Base-by-base conservation (phyloP, 768 basidiomycete species). In the Pholiota microspora region DNA sequence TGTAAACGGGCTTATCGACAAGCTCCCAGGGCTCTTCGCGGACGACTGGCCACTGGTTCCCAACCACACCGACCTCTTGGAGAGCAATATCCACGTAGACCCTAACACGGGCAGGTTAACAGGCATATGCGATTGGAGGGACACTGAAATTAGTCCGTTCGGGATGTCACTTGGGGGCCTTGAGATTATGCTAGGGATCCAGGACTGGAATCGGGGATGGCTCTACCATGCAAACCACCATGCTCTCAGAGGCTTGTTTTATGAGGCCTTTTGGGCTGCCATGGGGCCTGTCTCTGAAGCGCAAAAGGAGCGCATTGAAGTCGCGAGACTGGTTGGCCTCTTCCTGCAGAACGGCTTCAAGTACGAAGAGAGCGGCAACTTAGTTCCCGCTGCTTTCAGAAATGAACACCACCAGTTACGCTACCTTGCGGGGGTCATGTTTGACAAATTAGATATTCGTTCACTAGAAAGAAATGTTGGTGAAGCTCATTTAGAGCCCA, bases 51-150 rank as follows among this genome's bases (percentile, higher is more conserved):
- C 48, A 8, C 1, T 59, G 44, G 57, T 59, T 21, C 57, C 53
- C 31, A 59, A 59, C 54, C 57, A 55, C 49, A 55, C 12, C 25
- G 57, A 59, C 57, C 53, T 59, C 53, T 13, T 59, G 32, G 57
- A 59, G 27, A 59, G 55, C 49, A 59, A 59, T 28, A 59, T 59
- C 36, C 57, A 54, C 23, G 53, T 59, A 21, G 23, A 42, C 44
- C 2, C 49, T 0, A 32, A 29, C 27, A 55, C 57, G 0, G 57
- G 57, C 49, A 18, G 35, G 8, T 3, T 59, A 7, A 8, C 15
- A 25, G 57, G 57, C 44, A 59, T 59, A 16, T 59, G 57, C 40
- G 57, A 59, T 49, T 54, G 57, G 53, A 54, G 38, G 46, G 52
- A 52, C 34, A 16, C 56, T 1, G 34, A 2, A 2, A 18, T 57